Evolutionary conservation across 306 rosid genomes (phyloP).

Genomic region (Cucurbita argyrosperma): DNA sequence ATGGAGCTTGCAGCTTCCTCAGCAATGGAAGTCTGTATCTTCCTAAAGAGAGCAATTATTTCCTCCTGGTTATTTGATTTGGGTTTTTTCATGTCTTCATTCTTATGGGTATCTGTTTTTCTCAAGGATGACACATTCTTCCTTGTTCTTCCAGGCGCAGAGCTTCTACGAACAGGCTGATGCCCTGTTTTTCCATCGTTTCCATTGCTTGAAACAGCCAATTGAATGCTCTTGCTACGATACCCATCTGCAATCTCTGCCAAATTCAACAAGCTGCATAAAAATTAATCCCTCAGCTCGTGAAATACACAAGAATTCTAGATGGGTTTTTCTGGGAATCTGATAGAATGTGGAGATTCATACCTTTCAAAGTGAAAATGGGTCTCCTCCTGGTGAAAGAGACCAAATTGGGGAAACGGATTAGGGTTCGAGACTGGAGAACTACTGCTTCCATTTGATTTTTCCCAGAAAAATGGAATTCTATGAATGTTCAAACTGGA

Average conservation of each 20-base stretch:
- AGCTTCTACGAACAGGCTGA: slow-evolving; percentile 16
- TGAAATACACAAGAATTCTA: neutral
- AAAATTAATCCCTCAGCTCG: too few relatives aligned
- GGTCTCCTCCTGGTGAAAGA: slow-evolving; percentile 15
- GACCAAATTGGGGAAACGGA: slow-evolving; percentile 17
- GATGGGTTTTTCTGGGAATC: neutral
- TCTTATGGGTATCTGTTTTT: slow-evolving; percentile 5
- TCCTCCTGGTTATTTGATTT: slow-evolving; percentile 30
- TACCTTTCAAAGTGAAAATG: slow-evolving; percentile 27
- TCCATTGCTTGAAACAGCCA: slow-evolving; percentile 13
- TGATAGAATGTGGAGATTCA: neutral
- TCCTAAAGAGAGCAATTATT: slow-evolving; percentile 31
- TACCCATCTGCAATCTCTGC: slow-evolving; percentile 43
- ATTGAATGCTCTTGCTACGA: slow-evolving; percentile 5
- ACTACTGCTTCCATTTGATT: slow-evolving; percentile 21
- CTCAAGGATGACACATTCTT: neutral
- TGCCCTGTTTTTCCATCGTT: slow-evolving; percentile 16
- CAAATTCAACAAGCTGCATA: slow-evolving; percentile 60
- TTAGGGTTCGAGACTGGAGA: slow-evolving; percentile 12
- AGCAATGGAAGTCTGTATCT: slow-evolving; percentile 38
- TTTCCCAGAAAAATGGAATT: slow-evolving; percentile 4
- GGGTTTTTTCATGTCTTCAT: slow-evolving; percentile 12
- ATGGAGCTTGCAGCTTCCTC: slow-evolving; percentile 5
- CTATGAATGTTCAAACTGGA: neutral
- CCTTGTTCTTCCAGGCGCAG: slow-evolving; percentile 9